Evolutionary conservation across 306 rosid species (phyloP).

Genomic region (Dryas alaskensis): DNA sequence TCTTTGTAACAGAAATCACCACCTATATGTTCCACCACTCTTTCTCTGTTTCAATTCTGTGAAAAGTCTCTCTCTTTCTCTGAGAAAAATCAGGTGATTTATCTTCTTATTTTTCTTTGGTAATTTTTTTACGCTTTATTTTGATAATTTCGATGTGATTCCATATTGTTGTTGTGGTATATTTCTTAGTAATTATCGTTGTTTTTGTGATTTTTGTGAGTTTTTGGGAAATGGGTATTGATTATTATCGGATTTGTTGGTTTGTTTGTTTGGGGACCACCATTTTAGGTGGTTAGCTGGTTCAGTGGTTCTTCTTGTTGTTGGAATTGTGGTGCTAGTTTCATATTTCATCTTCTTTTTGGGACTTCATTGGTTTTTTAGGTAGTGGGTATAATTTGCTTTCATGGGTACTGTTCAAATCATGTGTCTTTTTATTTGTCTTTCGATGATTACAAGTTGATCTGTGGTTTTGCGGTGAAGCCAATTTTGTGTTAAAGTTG

Average conservation of each 20-base stretch:
- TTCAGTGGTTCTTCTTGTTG: conserved; percentile 16
- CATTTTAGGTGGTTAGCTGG: conserved; percentile 20
- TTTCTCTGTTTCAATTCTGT: conserved; percentile 17
- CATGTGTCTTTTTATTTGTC: conserved; percentile 11
- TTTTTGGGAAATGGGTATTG: conserved; percentile 3
- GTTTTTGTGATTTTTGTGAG: neutral
- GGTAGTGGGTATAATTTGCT: conserved; percentile 8
- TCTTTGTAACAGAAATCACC: conserved; percentile 27
- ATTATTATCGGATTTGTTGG: neutral
- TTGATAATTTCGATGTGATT: conserved; percentile 14
- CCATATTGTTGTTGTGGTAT: neutral
- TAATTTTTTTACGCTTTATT: neutral
- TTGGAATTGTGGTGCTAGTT: conserved; percentile 19
- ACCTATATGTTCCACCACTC: conserved; percentile 23
- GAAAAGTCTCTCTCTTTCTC: conserved; percentile 2
- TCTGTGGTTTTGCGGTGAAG: neutral
- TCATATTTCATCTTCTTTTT: neutral
- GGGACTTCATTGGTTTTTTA: conserved; percentile 18
- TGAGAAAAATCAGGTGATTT: conserved; percentile 23
- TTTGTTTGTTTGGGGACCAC: conserved; percentile 26
- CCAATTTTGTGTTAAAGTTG: neutral
- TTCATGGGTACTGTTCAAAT: conserved; percentile 4
- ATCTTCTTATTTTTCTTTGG: conserved; percentile 5
- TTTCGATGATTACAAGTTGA: conserved; percentile 10
- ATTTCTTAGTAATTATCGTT: neutral